Evolutionary conservation across 2,329 filamentous ascomycete genomes (phyloP).

Genomic region (Huntiella moniliformis): DNA sequence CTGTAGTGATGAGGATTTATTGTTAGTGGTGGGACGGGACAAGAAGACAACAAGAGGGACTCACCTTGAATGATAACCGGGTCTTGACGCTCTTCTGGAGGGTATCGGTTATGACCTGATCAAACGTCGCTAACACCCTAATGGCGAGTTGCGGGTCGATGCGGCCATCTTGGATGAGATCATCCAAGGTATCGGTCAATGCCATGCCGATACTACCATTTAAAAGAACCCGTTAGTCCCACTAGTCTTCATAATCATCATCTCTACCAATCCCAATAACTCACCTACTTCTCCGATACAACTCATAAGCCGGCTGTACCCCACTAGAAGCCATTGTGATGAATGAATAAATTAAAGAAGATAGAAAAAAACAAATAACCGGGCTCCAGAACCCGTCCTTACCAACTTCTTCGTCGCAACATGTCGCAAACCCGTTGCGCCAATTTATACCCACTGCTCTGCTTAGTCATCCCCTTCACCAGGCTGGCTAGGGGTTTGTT

Average conservation of each 20-base stretch:
- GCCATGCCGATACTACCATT: constrained; percentile 64
- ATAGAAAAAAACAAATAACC: too few relatives aligned
- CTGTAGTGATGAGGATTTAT: constrained; percentile 25
- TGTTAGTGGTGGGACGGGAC: not conserved
- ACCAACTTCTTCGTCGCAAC: too few relatives aligned
- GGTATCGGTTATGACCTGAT: constrained; percentile 79
- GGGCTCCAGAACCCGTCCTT: too few relatives aligned
- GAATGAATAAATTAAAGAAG: not conserved
- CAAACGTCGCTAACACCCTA: constrained; percentile 94
- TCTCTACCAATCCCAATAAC: constrained; percentile 11
- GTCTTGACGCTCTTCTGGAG: constrained; percentile 84
- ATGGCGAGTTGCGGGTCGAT: constrained; percentile 97
- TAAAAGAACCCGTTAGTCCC: too few relatives aligned
- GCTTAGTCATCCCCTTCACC: too few relatives aligned
- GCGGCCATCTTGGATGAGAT: constrained; percentile 79
- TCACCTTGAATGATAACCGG: constrained; percentile 82
- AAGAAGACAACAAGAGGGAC: not conserved
- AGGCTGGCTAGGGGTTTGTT: too few relatives aligned
- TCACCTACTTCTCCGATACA: constrained; percentile 97
- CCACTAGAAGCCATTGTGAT: constrained; percentile 8
- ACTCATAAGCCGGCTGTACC: constrained; percentile 60
- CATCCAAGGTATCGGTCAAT: constrained; percentile 90
- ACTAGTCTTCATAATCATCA: too few relatives aligned
- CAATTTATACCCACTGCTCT: too few relatives aligned
- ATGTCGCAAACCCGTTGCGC: too few relatives aligned